phyloP scores from a whole-genome alignment of 495 filamentous ascomycete species.

The Cryomyces minteri region DNA sequence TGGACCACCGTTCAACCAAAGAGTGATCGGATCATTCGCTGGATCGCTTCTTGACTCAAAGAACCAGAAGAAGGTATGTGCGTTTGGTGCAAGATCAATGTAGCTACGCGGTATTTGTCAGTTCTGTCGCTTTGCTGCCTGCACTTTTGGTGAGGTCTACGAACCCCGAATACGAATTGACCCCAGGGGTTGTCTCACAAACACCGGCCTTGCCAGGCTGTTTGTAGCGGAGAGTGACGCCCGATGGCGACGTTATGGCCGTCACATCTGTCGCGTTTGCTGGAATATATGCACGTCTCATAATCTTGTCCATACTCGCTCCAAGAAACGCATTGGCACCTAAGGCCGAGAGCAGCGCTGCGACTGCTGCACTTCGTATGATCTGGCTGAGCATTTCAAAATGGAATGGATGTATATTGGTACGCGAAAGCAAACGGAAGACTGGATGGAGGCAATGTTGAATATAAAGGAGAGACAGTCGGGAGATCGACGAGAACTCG shows the following conservation, averaged over 20 bases:
- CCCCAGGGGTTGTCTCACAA: constrained; percentile 23
- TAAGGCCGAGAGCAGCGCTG: too few relatives aligned
- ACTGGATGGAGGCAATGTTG: too few relatives aligned
- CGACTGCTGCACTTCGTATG: too few relatives aligned
- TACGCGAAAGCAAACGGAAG: too few relatives aligned
- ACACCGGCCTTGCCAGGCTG: constrained; percentile 29
- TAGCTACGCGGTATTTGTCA: constrained; percentile 3
- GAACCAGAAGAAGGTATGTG: constrained; percentile 12
- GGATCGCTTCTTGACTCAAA: constrained; percentile 11
- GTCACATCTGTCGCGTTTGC: constrained; percentile 34
- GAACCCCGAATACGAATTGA: constrained; percentile 9
- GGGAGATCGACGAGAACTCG: too few relatives aligned
- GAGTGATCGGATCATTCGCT: constrained; percentile 9
- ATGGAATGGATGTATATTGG: too few relatives aligned
- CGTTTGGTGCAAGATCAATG: constrained; percentile 8
- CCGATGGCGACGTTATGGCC: constrained; percentile 37
- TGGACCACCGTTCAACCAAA: constrained; percentile 29
- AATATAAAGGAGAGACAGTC: too few relatives aligned
- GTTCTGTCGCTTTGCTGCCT: too few relatives aligned
- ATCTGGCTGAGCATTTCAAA: too few relatives aligned
- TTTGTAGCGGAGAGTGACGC: constrained; percentile 32
- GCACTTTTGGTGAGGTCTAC: not conserved
- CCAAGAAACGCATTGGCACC: too few relatives aligned
- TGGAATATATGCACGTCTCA: not conserved
- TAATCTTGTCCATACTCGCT: too few relatives aligned